A percentile compares a stretch with the other conserved stretches of the same genome.
These are phyloP conservation scores for Phytophthora litchii DNA, from an alignment of 352 stramenopile genomes.

Conservation along the genomic window DNA sequence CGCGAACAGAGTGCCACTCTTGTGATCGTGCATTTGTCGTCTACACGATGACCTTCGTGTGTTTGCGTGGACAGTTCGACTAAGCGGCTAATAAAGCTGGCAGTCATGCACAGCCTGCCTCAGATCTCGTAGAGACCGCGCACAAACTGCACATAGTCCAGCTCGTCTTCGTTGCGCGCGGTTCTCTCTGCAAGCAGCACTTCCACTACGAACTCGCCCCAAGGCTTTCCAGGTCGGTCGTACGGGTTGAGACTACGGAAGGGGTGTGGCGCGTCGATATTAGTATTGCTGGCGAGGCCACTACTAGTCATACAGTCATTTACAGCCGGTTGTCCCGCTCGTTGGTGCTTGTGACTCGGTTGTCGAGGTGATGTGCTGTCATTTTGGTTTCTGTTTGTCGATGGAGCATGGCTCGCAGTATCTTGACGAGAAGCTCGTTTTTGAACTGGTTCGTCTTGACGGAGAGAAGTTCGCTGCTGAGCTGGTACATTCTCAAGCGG, in stretches of 20 bases:
- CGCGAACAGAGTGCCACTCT: conserved; percentile 13
- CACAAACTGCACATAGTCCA: conserved; percentile 40
- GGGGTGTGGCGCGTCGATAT: background rate
- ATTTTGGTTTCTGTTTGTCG: conserved; percentile 2
- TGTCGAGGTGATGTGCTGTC: conserved; percentile 2
- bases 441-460: background rate
- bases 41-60: conserved; percentile 15
- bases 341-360: conserved; percentile 11
- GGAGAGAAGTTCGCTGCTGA: conserved; percentile 2
- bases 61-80: conserved; percentile 17
- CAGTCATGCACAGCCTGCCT: conserved; percentile 4
- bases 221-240: conserved; percentile 21
- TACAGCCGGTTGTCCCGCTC: conserved; percentile 7
- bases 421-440: conserved; percentile 1
- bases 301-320: background rate
- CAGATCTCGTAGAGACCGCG: conserved; percentile 37
- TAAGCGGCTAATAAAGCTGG: conserved; percentile 12
- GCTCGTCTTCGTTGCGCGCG: conserved; percentile 34
- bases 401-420: conserved; percentile 2
- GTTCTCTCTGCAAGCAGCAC: conserved; percentile 33
- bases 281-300: conserved; percentile 1
- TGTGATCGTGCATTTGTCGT: conserved; percentile 13
- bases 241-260: conserved; percentile 21
- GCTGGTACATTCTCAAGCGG: background rate
- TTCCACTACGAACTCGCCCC: conserved; percentile 37